These are phyloP conservation scores for Cicer arietinum DNA, from an alignment of 306 rosid species.

Conservation along the genomic window DNA sequence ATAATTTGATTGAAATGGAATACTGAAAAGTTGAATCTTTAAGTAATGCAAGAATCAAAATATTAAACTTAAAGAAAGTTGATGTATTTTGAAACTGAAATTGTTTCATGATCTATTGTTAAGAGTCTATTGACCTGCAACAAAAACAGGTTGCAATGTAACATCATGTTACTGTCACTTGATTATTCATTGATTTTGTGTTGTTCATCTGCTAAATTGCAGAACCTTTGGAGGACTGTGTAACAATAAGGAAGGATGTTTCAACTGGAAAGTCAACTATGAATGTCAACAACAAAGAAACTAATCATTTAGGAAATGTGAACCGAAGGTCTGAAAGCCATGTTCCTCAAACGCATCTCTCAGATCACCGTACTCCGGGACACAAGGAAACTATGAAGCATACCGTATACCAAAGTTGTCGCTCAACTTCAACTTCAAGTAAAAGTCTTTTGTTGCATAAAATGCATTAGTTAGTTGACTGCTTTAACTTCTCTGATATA, in stretches of 20 bases:
- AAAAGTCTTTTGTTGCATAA: conserved; percentile 27
- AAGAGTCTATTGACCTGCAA: too few relatives aligned
- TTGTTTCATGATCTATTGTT: too few relatives aligned
- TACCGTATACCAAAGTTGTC: conserved; percentile 50
- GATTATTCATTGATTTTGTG: conserved; percentile 11
- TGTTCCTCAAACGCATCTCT: conserved; percentile 34
- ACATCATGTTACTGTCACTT: background rate
- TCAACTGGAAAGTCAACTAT: conserved; percentile 38
- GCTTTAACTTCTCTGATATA: background rate
- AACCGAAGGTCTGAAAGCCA: conserved; percentile 46
- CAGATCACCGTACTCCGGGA: conserved; percentile 37
- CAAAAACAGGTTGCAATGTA: background rate
- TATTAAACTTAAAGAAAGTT: too few relatives aligned
- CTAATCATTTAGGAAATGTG: conserved; percentile 31
- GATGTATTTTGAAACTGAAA: too few relatives aligned
- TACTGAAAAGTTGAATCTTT: background rate
- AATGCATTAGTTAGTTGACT: conserved; percentile 28
- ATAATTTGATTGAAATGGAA: conserved; percentile 28
- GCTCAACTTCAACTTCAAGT: conserved; percentile 53
- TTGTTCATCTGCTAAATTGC: conserved; percentile 41
- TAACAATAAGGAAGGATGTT: conserved; percentile 40
- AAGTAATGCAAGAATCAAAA: background rate
- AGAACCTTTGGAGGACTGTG: conserved; percentile 42
- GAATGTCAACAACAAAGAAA: conserved; percentile 38
- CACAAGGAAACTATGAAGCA: conserved; percentile 57